Percentiles rank a stretch among this genome's conserved stretches.
Evolutionary conservation across 805 yeast species (phyloP).

Genomic region (Wickerhamiella spandovensis): DNA sequence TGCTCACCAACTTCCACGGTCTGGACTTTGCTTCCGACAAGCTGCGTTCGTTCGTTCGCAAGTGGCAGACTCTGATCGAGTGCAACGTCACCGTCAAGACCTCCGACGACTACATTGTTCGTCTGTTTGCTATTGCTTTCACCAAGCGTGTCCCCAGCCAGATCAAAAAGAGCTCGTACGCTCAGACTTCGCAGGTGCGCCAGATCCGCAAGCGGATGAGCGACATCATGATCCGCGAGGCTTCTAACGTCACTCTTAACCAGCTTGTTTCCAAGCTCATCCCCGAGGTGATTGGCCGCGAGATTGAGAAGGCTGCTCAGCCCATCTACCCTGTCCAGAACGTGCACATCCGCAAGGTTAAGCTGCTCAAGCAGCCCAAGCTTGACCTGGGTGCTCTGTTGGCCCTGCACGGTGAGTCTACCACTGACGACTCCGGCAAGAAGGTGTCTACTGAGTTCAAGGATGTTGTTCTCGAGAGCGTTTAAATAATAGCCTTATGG

Average conservation of each 20-base stretch:
- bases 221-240: conserved; percentile 95
- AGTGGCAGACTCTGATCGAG: conserved; percentile 98
- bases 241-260: conserved; percentile 84
- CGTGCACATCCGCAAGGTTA: conserved; percentile 97
- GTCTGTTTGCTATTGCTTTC: conserved; percentile 96
- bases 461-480: conserved; percentile 96
- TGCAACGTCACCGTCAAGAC: conserved; percentile 97
- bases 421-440: conserved; percentile 95
- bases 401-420: conserved; percentile 93
- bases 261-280: conserved; percentile 94
- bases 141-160: conserved; percentile 96
- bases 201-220: conserved; percentile 93
- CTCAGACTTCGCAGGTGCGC: conserved; percentile 94
- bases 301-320: conserved; percentile 92
- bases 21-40: conserved; percentile 96
- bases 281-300: conserved; percentile 98
- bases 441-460: conserved; percentile 86
- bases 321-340: conserved; percentile 95
- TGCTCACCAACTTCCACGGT: conserved; percentile 99
- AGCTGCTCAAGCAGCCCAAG: conserved; percentile 96
- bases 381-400: conserved; percentile 93
- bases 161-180: conserved; percentile 94
- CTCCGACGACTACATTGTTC: conserved; percentile 90
- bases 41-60: conserved; percentile 94
- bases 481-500: conserved; percentile 36